These are phyloP conservation scores for Periconia sp. DNA, from an alignment of 2,329 filamentous ascomycete genomes.

Conservation along the genomic window DNA sequence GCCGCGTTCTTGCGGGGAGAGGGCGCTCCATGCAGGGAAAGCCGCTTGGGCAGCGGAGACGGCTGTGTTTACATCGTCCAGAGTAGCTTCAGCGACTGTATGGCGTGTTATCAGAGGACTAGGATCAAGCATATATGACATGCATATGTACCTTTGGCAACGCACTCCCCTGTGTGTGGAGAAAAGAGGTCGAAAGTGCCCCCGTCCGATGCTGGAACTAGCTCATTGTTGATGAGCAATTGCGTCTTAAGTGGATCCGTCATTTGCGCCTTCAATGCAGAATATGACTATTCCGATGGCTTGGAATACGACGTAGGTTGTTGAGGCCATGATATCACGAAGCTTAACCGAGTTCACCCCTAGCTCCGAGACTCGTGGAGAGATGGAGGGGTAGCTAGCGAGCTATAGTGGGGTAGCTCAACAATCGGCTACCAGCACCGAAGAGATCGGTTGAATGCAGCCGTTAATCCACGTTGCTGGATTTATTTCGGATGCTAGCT, in stretches of 20 bases:
- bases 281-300: too few relatives aligned
- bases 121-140: not conserved
- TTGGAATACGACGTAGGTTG: too few relatives aligned
- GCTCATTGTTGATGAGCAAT: slow-evolving; percentile 31
- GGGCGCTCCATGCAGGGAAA: slow-evolving; percentile 72
- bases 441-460: too few relatives aligned
- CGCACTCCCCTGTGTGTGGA: slow-evolving; percentile 31
- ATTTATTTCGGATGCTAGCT: too few relatives aligned
- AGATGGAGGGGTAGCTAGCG: too few relatives aligned
- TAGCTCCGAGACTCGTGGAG: too few relatives aligned
- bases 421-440: too few relatives aligned
- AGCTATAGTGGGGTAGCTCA: too few relatives aligned
- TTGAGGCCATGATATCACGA: too few relatives aligned
- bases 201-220: slow-evolving; percentile 34
- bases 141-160: slow-evolving; percentile 29
- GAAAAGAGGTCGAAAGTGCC: slow-evolving; percentile 34
- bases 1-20: slow-evolving; percentile 73
- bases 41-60: slow-evolving; percentile 85
- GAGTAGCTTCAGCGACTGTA: slow-evolving; percentile 70
- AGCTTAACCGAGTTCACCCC: too few relatives aligned
- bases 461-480: too few relatives aligned
- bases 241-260: slow-evolving; percentile 20
- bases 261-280: too few relatives aligned
- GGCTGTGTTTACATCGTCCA: slow-evolving; percentile 82
- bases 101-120: slow-evolving; percentile 2